These are phyloP conservation scores for Sporisorium reilianum DNA, from an alignment of 1,284 basidiomycete genomes.

Conservation along the genomic window DNA sequence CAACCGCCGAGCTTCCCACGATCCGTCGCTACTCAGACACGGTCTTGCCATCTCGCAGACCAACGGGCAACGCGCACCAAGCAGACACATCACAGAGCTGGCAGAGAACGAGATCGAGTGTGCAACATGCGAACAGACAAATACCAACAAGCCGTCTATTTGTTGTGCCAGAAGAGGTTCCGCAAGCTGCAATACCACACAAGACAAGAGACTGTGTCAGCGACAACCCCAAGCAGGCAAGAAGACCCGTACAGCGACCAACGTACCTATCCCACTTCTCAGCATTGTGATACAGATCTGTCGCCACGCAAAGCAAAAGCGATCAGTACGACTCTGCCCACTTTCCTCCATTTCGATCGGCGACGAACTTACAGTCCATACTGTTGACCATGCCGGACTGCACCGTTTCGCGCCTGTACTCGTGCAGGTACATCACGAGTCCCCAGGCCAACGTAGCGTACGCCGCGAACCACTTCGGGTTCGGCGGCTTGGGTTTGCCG, in stretches of 20 bases:
- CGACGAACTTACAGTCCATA: slow-evolving; percentile 70
- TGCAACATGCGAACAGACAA: not conserved
- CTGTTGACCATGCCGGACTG: slow-evolving; percentile 85
- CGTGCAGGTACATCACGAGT: slow-evolving; percentile 96
- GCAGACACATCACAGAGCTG: not conserved
- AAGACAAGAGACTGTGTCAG: slow-evolving; percentile 11
- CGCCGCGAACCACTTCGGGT: slow-evolving; percentile 81
- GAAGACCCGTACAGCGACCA: not conserved
- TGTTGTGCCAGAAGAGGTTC: slow-evolving; percentile 69
- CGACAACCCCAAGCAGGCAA: not conserved
- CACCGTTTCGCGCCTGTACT: slow-evolving; percentile 84
- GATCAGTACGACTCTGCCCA: no score
- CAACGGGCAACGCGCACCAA: not conserved
- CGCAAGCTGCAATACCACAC: slow-evolving; percentile 46
- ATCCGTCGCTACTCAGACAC: no score
- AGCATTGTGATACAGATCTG: slow-evolving; percentile 68
- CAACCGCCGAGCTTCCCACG: not conserved
- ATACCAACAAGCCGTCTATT: slow-evolving; percentile 32
- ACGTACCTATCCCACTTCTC: slow-evolving; percentile 66
- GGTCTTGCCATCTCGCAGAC: no score
- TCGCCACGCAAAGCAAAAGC: not conserved
- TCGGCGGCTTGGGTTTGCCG: slow-evolving; percentile 70
- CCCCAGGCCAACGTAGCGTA: slow-evolving; percentile 95
- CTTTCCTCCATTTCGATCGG: not conserved
- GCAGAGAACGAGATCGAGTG: not conserved